Percentiles rank a stretch among this genome's conserved stretches.
phyloP scores from a whole-genome alignment of 345 rosid genomes.

The Aquilaria sinensis region DNA sequence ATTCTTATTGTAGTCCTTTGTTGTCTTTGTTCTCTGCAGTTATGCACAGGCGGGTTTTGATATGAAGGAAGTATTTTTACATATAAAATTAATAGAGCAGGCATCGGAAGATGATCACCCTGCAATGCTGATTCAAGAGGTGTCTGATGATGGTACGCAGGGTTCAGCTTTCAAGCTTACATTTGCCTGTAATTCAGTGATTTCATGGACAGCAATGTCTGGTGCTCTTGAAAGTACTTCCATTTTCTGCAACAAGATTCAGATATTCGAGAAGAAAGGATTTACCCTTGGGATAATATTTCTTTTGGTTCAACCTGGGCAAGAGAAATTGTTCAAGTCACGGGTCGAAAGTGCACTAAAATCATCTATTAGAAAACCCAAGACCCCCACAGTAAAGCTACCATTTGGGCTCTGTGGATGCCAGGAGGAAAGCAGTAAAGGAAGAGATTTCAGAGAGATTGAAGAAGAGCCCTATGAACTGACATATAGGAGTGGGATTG shows the following conservation, averaged over 20 bases:
- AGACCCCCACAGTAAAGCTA: constrained; percentile 62
- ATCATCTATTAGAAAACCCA: constrained; percentile 62
- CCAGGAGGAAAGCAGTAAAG: constrained; percentile 71
- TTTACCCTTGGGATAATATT: constrained; percentile 74
- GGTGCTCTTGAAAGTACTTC: constrained; percentile 72
- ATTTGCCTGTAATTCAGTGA: constrained; percentile 68
- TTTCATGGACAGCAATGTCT: constrained; percentile 82
- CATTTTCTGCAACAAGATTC: constrained; percentile 77
- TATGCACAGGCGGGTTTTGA: constrained; percentile 89
- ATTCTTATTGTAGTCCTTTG: not conserved
- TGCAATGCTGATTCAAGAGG: constrained; percentile 68
- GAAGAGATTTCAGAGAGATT: constrained; percentile 54
- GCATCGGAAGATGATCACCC: constrained; percentile 77
- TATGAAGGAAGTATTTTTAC: constrained; percentile 91
- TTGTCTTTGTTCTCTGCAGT: constrained; percentile 29
- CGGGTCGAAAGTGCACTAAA: constrained; percentile 72
- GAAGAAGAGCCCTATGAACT: constrained; percentile 63
- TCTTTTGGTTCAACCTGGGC: constrained; percentile 56
- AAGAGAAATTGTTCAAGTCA: constrained; percentile 47
- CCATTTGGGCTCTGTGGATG: constrained; percentile 96
- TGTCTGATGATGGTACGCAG: constrained; percentile 44
- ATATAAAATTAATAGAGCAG: constrained; percentile 91
- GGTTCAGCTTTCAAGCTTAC: constrained; percentile 64
- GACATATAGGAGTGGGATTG: constrained; percentile 40
- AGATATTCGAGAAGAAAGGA: constrained; percentile 92